A percentile compares a stretch with the other conserved stretches of the same genome.
phyloP scores from a whole-genome alignment of 805 yeast genomes.

The Barnettozyma sucrosica region DNA sequence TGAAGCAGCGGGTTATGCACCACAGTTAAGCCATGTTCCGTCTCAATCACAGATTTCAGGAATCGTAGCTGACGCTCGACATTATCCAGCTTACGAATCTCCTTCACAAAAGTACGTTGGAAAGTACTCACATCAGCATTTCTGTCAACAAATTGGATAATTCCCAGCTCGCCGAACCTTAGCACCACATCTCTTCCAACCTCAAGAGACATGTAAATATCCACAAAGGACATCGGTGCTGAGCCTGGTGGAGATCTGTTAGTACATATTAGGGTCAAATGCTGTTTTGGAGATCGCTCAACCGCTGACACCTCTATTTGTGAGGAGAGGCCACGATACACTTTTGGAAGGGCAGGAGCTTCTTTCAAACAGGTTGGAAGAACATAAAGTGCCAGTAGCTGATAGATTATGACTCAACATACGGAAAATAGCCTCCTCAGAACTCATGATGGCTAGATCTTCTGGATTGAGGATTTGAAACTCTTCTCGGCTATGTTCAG shows the following conservation, averaged over 20 bases:
- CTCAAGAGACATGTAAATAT: slow-evolving; percentile 87
- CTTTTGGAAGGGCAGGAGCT: neutral
- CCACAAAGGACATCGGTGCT: slow-evolving; percentile 95
- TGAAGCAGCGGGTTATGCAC: slow-evolving; percentile 28
- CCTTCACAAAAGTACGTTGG: slow-evolving; percentile 87
- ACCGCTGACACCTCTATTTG: neutral
- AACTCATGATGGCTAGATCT: neutral
- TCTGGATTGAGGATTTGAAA: neutral
- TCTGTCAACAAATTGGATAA: slow-evolving; percentile 84
- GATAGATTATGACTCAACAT: neutral
- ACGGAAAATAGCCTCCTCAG: neutral
- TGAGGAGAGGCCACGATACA: too few relatives aligned
- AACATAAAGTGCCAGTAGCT: neutral
- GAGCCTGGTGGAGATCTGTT: slow-evolving; percentile 44
- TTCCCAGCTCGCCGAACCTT: slow-evolving; percentile 79
- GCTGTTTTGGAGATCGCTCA: neutral
- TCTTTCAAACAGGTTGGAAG: neutral
- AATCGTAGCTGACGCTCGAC: slow-evolving; percentile 78
- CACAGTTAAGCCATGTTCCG: slow-evolving; percentile 36
- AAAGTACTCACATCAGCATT: slow-evolving; percentile 76
- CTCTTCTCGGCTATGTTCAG: neutral
- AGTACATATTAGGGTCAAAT: neutral
- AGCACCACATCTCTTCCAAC: slow-evolving; percentile 82
- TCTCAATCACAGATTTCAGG: slow-evolving; percentile 43
- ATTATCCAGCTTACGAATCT: slow-evolving; percentile 76